These are phyloP conservation scores for Clonostachys rosea DNA, from an alignment of 2,329 filamentous ascomycete genomes.

Conservation along the genomic window DNA sequence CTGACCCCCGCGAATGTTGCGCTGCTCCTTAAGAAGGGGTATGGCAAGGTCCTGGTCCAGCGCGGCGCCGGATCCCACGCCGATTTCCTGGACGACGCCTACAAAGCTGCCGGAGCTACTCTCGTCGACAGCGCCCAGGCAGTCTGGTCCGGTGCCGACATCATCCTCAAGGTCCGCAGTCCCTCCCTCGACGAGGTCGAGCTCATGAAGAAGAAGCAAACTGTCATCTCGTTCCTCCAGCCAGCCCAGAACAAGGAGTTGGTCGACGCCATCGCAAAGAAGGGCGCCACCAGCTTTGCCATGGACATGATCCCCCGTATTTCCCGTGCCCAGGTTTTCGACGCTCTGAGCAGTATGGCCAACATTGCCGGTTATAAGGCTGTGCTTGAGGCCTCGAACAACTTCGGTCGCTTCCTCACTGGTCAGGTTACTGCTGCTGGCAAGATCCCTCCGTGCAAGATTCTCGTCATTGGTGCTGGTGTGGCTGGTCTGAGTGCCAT, in stretches of 20 bases:
- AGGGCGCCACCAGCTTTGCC: constrained; percentile 73
- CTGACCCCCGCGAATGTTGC: constrained; percentile 81
- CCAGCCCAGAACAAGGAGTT: constrained; percentile 74
- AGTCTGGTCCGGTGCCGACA: constrained; percentile 73
- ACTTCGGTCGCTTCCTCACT: constrained; percentile 83
- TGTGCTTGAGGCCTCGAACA: constrained; percentile 83
- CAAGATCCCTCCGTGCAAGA: constrained; percentile 85
- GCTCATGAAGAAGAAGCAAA: constrained; percentile 63
- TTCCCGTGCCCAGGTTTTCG: constrained; percentile 82
- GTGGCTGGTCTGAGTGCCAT: constrained; percentile 88
- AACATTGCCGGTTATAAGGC: constrained; percentile 94
- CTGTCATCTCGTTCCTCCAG: constrained; percentile 79
- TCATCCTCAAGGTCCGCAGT: constrained; percentile 79
- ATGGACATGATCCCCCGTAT: constrained; percentile 94
- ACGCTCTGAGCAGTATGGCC: constrained; percentile 87
- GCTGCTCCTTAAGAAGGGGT: constrained; percentile 81
- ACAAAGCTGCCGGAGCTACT: constrained; percentile 72
- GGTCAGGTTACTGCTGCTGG: constrained; percentile 88
- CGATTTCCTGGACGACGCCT: constrained; percentile 73
- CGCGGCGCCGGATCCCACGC: constrained; percentile 74
- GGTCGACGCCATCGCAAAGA: constrained; percentile 66
- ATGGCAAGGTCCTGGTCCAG: constrained; percentile 71
- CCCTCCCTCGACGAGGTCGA: constrained; percentile 68
- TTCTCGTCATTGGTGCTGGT: constrained; percentile 84
- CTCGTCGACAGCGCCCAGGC: constrained; percentile 61